Conservation (phyloP, 1,139 yeast species). For the Debaryomyces nepalensis region DNA sequence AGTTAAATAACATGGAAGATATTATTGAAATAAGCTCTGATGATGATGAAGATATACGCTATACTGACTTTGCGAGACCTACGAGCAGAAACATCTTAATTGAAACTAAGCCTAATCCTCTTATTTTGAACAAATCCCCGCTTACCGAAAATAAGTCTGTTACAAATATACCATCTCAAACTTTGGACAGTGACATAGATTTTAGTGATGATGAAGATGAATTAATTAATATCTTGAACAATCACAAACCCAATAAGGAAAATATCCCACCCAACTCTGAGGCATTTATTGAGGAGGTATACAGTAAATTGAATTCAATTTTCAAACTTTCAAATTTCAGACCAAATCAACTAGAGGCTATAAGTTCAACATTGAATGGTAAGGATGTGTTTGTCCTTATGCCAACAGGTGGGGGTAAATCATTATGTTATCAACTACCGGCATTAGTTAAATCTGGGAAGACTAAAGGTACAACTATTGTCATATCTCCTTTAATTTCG, state of each 20-base stretch:
- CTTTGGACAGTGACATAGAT: constrained; percentile 32
- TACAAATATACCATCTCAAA: constrained; percentile 9
- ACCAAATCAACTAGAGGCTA: constrained; percentile 84
- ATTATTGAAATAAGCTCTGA: constrained; percentile 40
- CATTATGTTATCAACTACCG: constrained; percentile 93
- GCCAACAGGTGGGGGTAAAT: constrained; percentile 99
- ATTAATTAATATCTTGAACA: constrained; percentile 29
- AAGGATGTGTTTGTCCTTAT: constrained; percentile 90
- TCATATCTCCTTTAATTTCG: constrained; percentile 91
- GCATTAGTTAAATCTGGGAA: constrained; percentile 78
- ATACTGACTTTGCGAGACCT: constrained; percentile 1
- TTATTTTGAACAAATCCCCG: constrained; percentile 8
- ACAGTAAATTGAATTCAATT: constrained; percentile 54
- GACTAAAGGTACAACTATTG: constrained; percentile 85
- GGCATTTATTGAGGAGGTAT: constrained; percentile 58
- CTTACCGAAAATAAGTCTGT: constrained; percentile 10
- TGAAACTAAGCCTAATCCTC: constrained; percentile 9
- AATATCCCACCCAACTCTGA: constrained; percentile 39
- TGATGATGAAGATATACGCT: constrained; percentile 28
- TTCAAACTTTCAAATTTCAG: constrained; percentile 76
- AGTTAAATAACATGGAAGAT: constrained; percentile 30
- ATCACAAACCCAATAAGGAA: constrained; percentile 18
- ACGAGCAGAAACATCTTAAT: neutral
- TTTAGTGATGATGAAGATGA: constrained; percentile 47
- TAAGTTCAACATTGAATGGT: constrained; percentile 79